These are phyloP conservation scores for Quercus tomentella DNA, from an alignment of 331 rosid genomes.

Conservation along the genomic window DNA sequence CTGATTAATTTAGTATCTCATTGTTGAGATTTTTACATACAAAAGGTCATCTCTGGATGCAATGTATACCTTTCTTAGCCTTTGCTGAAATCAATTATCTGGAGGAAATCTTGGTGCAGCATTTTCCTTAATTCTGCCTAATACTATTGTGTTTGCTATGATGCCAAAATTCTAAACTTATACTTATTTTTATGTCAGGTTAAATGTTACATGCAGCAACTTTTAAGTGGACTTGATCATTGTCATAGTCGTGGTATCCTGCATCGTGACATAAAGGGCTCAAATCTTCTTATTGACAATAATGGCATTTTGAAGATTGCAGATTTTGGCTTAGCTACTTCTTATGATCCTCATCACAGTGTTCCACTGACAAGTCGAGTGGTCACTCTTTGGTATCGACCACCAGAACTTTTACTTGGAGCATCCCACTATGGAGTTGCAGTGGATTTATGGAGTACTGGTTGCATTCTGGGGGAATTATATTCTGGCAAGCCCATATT, in stretches of 20 bases:
- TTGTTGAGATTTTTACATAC: background rate
- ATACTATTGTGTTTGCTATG: background rate
- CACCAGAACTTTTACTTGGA: constrained; percentile 94
- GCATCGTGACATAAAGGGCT: constrained; percentile 97
- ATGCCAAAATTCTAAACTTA: constrained; percentile 11
- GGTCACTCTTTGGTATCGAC: constrained; percentile 95
- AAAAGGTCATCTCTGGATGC: background rate
- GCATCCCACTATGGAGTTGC: constrained; percentile 79
- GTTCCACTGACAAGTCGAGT: constrained; percentile 86
- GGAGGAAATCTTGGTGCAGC: constrained; percentile 7
- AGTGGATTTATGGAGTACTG: constrained; percentile 93
- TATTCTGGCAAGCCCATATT: constrained; percentile 80
- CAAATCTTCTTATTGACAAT: constrained; percentile 89
- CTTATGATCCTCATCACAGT: constrained; percentile 51
- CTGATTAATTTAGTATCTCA: background rate
- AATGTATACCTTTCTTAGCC: background rate
- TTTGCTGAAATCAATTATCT: background rate
- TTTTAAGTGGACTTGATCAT: constrained; percentile 85
- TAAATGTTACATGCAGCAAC: constrained; percentile 92
- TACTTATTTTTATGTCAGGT: constrained; percentile 37
- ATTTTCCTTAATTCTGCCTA: constrained; percentile 2
- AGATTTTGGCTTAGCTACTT: constrained; percentile 87
- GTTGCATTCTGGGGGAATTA: constrained; percentile 94
- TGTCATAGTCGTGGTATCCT: constrained; percentile 86
- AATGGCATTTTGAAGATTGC: constrained; percentile 85